Conservation (phyloP, 2,329 filamentous ascomycete genomes). For the Epicoccum nigrum region DNA sequence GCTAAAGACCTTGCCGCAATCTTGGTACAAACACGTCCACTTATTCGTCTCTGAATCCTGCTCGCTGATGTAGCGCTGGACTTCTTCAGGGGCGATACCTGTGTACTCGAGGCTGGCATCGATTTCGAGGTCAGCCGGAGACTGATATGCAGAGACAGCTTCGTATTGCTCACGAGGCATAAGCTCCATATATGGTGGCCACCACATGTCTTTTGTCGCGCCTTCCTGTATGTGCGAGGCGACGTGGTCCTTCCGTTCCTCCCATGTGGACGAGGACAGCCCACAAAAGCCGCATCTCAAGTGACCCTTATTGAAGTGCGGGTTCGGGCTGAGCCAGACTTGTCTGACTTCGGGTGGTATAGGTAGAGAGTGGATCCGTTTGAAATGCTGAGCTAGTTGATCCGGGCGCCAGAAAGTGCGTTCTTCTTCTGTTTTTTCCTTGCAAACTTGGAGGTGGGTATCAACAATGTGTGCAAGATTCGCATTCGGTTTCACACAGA, state of each 20-base stretch:
- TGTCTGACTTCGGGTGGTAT: too few relatives aligned
- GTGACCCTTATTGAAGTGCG: too few relatives aligned
- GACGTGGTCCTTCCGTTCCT: not conserved
- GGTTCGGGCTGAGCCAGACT: too few relatives aligned
- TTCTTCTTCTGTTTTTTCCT: too few relatives aligned
- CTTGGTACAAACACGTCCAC: slow-evolving; percentile 62
- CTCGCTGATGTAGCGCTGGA: slow-evolving; percentile 56
- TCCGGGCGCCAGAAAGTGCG: too few relatives aligned
- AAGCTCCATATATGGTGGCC: not conserved
- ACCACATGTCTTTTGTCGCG: not conserved
- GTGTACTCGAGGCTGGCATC: slow-evolving; percentile 74
- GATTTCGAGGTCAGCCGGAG: slow-evolving; percentile 52
- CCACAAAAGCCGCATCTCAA: too few relatives aligned
- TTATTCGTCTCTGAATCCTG: slow-evolving; percentile 52
- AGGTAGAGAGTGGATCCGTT: too few relatives aligned
- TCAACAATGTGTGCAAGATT: too few relatives aligned
- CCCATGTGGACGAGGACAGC: not conserved
- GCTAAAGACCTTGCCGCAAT: slow-evolving; percentile 89
- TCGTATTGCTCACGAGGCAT: not conserved
- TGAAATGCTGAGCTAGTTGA: too few relatives aligned
- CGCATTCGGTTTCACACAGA: not conserved
- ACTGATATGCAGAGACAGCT: not conserved
- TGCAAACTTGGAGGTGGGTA: too few relatives aligned
- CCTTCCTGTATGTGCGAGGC: not conserved
- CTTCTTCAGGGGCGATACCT: slow-evolving; percentile 83